Percentiles rank a stretch among this genome's conserved stretches.
Conservation (phyloP, 2,329 filamentous ascomycete species). For the Xylariaceae sp. region DNA sequence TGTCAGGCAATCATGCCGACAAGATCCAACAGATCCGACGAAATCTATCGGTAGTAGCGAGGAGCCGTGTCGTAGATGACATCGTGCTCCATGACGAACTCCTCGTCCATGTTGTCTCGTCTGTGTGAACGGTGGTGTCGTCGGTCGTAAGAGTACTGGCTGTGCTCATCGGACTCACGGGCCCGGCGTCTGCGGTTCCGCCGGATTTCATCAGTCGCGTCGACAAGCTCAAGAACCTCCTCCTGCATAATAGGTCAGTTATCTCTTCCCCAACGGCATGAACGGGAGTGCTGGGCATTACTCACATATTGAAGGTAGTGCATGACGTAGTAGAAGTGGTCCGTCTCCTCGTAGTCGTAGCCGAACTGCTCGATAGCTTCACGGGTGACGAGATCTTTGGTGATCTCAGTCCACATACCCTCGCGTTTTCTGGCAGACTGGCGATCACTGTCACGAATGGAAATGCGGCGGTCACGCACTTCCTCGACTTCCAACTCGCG, state of each 20-base stretch:
- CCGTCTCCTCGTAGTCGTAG: constrained; percentile 87
- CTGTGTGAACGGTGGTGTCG: constrained; percentile 35
- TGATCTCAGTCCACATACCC: constrained; percentile 94
- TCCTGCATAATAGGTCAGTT: constrained; percentile 54
- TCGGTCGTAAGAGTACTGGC: constrained; percentile 48
- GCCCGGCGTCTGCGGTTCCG: constrained; percentile 50
- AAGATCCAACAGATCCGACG: too few species aligned
- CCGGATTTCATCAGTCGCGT: constrained; percentile 77
- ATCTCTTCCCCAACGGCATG: not conserved
- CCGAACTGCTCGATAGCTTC: constrained; percentile 81
- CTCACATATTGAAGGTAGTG: constrained; percentile 83
- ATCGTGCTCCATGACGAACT: constrained; percentile 62
- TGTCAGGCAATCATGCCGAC: not conserved
- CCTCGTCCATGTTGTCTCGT: constrained; percentile 49
- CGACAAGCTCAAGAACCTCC: constrained; percentile 77
- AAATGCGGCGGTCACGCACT: constrained; percentile 46
- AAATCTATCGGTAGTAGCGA: constrained; percentile 15
- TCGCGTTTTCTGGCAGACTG: constrained; percentile 42
- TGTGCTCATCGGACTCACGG: constrained; percentile 53
- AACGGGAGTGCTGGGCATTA: constrained; percentile 23
- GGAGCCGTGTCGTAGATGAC: constrained; percentile 53
- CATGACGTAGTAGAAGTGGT: constrained; percentile 87
- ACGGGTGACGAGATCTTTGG: constrained; percentile 80
- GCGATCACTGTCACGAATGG: constrained; percentile 34
- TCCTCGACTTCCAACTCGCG: constrained; percentile 51